Evolutionary conservation across 2,329 filamentous ascomycete genomes (phyloP).

Genomic region (Colletotrichum trifolii): DNA sequence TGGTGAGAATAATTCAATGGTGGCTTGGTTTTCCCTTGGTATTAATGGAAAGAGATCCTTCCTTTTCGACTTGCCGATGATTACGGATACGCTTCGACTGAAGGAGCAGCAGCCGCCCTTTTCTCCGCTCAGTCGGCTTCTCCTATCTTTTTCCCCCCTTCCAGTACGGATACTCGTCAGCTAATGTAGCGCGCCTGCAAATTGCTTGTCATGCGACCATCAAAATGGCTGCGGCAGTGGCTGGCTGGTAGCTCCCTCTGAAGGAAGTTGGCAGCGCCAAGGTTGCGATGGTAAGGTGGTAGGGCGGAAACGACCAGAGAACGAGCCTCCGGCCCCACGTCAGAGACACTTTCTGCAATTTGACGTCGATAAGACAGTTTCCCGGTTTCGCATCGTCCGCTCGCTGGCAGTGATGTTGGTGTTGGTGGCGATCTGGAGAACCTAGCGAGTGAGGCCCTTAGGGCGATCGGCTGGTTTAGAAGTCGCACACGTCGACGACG

Average conservation of each 20-base stretch:
- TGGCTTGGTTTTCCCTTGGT: conserved; percentile 14
- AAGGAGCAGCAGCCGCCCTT: not conserved
- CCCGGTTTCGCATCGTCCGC: too few relatives aligned
- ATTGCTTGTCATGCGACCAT: conserved; percentile 21
- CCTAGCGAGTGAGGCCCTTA: too few relatives aligned
- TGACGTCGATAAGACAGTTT: too few relatives aligned
- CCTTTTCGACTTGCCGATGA: too few relatives aligned
- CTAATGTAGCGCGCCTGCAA: conserved; percentile 8
- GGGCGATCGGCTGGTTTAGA: too few relatives aligned
- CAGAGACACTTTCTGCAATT: not conserved
- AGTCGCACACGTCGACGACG: too few relatives aligned
- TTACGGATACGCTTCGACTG: too few relatives aligned
- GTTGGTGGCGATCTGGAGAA: too few relatives aligned
- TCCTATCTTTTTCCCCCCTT: conserved; percentile 5
- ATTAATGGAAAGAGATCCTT: conserved; percentile 2
- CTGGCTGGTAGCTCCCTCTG: conserved; percentile 3
- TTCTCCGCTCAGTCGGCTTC: not conserved
- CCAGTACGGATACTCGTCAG: conserved; percentile 2
- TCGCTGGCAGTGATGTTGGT: too few relatives aligned
- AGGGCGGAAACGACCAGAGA: too few relatives aligned
- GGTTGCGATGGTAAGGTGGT: not conserved
- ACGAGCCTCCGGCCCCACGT: conserved; percentile 4
- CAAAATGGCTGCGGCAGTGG: conserved; percentile 2
- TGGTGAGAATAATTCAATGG: not conserved
- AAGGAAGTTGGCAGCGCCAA: conserved; percentile 18